Percentiles rank a stretch among this genome's conserved stretches.
phyloP scores from a whole-genome alignment of 2,329 filamentous ascomycete species.

The Apiospora hydei region DNA sequence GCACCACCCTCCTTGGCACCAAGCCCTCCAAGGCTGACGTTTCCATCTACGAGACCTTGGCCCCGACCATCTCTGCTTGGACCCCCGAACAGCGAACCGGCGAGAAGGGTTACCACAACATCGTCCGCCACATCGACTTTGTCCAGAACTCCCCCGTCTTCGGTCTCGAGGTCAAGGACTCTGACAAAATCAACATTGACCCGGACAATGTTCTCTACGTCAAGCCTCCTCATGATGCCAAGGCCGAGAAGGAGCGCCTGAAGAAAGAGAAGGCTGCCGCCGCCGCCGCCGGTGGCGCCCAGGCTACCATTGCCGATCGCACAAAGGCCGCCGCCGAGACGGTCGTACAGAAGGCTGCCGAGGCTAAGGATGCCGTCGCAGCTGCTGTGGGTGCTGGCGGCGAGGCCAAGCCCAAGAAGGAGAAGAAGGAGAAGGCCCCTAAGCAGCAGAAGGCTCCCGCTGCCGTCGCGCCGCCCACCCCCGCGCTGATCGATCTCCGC shows the following conservation, averaged over 20 bases:
- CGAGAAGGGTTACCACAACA: conserved; percentile 86
- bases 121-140: conserved; percentile 91
- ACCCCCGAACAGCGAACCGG: conserved; percentile 86
- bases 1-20: conserved; percentile 86
- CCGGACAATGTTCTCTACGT: conserved; percentile 82
- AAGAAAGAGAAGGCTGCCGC: conserved; percentile 90
- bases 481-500: conserved; percentile 88
- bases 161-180: conserved; percentile 71
- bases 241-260: conserved; percentile 94
- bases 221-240: conserved; percentile 87
- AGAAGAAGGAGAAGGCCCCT: conserved; percentile 89
- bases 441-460: conserved; percentile 75
- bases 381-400: conserved; percentile 47
- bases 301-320: conserved; percentile 61
- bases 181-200: conserved; percentile 81
- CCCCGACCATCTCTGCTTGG: conserved; percentile 81
- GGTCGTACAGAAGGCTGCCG: conserved; percentile 51
- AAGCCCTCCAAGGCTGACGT: conserved; percentile 91
- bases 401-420: conserved; percentile 69
- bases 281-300: conserved; percentile 55
- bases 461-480: conserved; percentile 78
- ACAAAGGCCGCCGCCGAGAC: conserved; percentile 67
- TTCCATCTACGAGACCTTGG: conserved; percentile 80
- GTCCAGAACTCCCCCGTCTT: conserved; percentile 88
- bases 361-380: conserved; percentile 28